These are phyloP conservation scores for Panicum virgatum DNA, from an alignment of 202 grass and related monocot genomes.

Conservation along the genomic window DNA sequence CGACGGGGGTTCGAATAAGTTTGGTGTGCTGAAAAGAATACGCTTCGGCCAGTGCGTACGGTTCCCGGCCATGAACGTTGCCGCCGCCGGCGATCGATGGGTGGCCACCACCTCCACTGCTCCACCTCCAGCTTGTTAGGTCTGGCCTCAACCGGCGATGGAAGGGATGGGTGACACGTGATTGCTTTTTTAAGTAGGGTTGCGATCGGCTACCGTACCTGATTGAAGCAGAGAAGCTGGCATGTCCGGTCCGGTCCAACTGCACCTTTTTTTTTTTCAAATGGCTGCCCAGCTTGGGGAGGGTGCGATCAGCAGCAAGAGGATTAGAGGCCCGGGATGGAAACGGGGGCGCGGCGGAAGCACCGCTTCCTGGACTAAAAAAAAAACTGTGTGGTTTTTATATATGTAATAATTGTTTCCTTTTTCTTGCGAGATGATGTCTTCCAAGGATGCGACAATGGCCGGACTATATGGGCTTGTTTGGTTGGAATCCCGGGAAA, in stretches of 20 bases:
- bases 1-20: constrained; percentile 7
- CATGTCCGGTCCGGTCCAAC: neutral
- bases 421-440: no score
- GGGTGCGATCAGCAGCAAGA: neutral
- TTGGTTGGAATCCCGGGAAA: no score
- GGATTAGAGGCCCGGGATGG: no score
- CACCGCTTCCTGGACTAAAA: no score
- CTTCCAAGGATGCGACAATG: neutral
- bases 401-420: no score
- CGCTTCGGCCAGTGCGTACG: neutral
- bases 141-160: neutral
- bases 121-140: neutral
- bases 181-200: neutral
- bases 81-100: neutral
- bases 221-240: constrained; percentile 4
- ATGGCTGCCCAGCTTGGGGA: neutral
- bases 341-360: no score
- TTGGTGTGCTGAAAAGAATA: neutral
- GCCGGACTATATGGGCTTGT: no score
- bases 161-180: constrained; percentile 11
- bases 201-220: neutral
- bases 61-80: neutral
- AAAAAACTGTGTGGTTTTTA: no score
- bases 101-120: neutral
- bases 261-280: neutral